These are phyloP conservation scores for Xylariaceae sp. DNA, from an alignment of 2,329 filamentous ascomycete species.

Conservation along the genomic window DNA sequence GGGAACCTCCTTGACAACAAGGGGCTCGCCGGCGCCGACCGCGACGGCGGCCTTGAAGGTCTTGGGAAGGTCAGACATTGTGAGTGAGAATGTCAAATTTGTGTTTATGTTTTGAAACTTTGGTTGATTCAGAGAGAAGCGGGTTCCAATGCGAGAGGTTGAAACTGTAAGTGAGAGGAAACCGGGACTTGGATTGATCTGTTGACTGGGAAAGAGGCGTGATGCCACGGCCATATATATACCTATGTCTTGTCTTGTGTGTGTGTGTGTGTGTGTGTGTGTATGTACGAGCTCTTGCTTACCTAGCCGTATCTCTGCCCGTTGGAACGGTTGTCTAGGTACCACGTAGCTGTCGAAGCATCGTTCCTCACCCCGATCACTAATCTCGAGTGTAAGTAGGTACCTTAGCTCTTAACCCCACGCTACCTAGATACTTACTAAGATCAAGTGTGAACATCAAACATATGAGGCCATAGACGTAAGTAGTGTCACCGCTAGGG, in stretches of 20 bases:
- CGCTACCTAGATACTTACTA: too few species aligned
- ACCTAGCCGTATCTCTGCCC: not conserved
- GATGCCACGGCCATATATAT: not conserved
- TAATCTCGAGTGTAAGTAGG: too few species aligned
- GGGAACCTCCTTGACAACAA: slow-evolving; percentile 54
- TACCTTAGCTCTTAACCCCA: too few species aligned
- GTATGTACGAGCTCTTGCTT: not conserved
- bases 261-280: not conserved
- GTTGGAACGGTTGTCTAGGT: too few species aligned
- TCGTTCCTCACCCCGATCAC: too few species aligned
- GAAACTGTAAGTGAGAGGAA: not conserved
- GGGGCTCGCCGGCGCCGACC: slow-evolving; percentile 44
- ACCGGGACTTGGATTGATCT: not conserved
- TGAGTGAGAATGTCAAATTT: not conserved
- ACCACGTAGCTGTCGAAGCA: too few species aligned
- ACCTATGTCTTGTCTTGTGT: not conserved
- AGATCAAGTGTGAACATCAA: too few species aligned
- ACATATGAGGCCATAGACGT: too few species aligned
- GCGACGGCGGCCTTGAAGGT: slow-evolving; percentile 63
- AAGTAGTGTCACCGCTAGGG: too few species aligned
- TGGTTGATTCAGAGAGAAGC: not conserved
- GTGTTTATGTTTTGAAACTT: not conserved
- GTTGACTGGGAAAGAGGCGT: not conserved
- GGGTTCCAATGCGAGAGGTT: not conserved
- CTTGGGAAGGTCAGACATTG: slow-evolving; percentile 46